Base-by-base conservation (phyloP, 1,139 yeast genomes). In the Magnusiomyces tetraspermus region DNA sequence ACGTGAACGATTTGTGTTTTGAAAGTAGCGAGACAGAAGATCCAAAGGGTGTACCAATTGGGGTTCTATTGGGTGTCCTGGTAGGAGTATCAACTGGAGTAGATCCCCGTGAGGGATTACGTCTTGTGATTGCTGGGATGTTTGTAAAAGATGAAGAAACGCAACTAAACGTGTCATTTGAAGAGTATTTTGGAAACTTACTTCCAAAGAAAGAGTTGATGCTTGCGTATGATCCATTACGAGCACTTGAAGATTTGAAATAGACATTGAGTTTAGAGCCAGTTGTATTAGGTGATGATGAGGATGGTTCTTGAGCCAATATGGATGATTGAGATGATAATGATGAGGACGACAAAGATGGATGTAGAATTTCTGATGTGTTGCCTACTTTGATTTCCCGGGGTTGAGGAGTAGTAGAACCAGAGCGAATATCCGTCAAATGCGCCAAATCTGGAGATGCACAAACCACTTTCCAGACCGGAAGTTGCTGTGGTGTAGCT, bases 401-500 rank as follows among this genome's bases (percentile, higher is more conserved):
- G n/a, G n/a, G n/a, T n/a, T n/a, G n/a, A n/a, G n/a, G n/a, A n/a
- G n/a, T n/a, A n/a, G n/a, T n/a, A n/a, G n/a, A n/a, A n/a, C n/a
- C n/a, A n/a, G n/a, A n/a, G n/a, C n/a, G n/a, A n/a, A n/a, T n/a
- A n/a, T n/a, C n/a, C n/a, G n/a, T n/a, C n/a, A n/a, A n/a, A 17
- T 43, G 36, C 10, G 22, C 13, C 36, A 43, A 28, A 17, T 43
- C 46, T 19, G 15, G 26, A 15, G 46, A 43, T 13, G 46, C 33
- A 43, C 37, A 36, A 6, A 28, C 36, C 15, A 28, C 46, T 24
- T 19, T 43, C 46, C 46, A 43, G n/a, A n/a, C n/a, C n/a, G n/a
- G n/a, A n/a, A n/a, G n/a, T n/a, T n/a, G n/a, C n/a, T n/a, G n/a
- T n/a, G n/a, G n/a, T n/a, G n/a, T n/a, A n/a, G n/a, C n/a, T n/a